Base-by-base conservation (phyloP, 768 basidiomycete species). In the Auriculariales sp. region DNA sequence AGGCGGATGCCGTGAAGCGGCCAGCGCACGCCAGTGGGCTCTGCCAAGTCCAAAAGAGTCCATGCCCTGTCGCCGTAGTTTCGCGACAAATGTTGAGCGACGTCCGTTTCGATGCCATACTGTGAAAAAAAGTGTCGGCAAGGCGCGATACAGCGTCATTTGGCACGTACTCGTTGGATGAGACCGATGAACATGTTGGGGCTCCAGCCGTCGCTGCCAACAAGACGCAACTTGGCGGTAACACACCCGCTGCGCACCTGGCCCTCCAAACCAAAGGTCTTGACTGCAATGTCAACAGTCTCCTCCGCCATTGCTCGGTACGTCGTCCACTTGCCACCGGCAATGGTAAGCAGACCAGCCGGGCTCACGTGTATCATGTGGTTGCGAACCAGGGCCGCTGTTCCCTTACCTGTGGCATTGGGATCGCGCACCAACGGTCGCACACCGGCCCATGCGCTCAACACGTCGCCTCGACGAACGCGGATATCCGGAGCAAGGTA, bases 311-410 rank as follows among this genome's bases (percentile, higher is more conserved):
- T 95, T 28, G 81, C 82, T 46, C 87, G 71, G 68, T 97, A 99
- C 45, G 94, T 97, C 52, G 94, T 99, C 94, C 94, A 99, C 66
- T 99, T 99, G 3, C 94, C 94, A 15, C 94, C 94, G 2, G 89
- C 91, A 57, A 97, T 91, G 27, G 93, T 97, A 53, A 99, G 66
- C 57, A 99, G 68, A 15, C 92, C 91, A 53, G 78, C 78, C 44
- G 75, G 73, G 34, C 75, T 78, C 29, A 90, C 78, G 60, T 91
- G 75, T 55, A 95, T 85, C 74, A 99, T 76, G 67, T 98, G 94
- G 61, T 83, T 97, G 59, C 94, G 68, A 17, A 99, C 94, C 48
- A 99, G 68, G 0, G 83, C 83, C 65, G 93, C 81, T 15, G 93
- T 95, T 60, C 75, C 74, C 55, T 76, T 72, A 30, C 78, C 81